Evolutionary conservation across 768 basidiomycete species (phyloP).

Genomic region (Pulveroboletus sp.): DNA sequence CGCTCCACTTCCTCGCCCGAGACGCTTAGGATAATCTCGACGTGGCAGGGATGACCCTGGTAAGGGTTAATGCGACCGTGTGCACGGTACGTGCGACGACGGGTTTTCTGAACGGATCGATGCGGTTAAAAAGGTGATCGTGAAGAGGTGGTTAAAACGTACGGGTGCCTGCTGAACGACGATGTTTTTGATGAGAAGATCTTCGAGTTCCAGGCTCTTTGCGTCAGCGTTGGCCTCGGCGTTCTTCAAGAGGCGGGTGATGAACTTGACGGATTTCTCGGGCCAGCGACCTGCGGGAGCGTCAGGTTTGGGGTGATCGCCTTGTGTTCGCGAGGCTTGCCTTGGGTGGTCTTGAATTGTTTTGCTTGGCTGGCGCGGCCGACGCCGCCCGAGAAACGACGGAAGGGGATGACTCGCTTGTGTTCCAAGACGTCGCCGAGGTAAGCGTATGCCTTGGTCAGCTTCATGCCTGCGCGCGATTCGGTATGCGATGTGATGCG

Average conservation of each 20-base stretch:
- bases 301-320: background rate
- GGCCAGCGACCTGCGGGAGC: constrained; percentile 91
- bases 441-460: constrained; percentile 93
- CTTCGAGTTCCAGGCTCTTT: constrained; percentile 91
- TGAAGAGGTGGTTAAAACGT: constrained; percentile 33
- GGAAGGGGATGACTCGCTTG: constrained; percentile 96
- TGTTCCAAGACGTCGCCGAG: constrained; percentile 92
- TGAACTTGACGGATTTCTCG: constrained; percentile 96
- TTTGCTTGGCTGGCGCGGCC: constrained; percentile 93
- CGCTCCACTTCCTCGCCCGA: constrained; percentile 84
- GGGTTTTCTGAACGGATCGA: constrained; percentile 71
- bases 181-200: constrained; percentile 92
- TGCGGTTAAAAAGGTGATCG: constrained; percentile 4
- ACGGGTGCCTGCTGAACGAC: constrained; percentile 98
- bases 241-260: constrained; percentile 93
- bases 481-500: background rate
- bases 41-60: constrained; percentile 96
- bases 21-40: constrained; percentile 88
- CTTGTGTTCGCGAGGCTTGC: constrained; percentile 42
- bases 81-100: constrained; percentile 97
- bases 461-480: constrained; percentile 65
- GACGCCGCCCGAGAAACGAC: constrained; percentile 92
- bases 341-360: constrained; percentile 95
- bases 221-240: constrained; percentile 99
- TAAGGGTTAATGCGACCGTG: constrained; percentile 99